These are phyloP conservation scores for Gracilaria domingensis DNA, from an alignment of 23 red algal genomes.

Conservation along the genomic window DNA sequence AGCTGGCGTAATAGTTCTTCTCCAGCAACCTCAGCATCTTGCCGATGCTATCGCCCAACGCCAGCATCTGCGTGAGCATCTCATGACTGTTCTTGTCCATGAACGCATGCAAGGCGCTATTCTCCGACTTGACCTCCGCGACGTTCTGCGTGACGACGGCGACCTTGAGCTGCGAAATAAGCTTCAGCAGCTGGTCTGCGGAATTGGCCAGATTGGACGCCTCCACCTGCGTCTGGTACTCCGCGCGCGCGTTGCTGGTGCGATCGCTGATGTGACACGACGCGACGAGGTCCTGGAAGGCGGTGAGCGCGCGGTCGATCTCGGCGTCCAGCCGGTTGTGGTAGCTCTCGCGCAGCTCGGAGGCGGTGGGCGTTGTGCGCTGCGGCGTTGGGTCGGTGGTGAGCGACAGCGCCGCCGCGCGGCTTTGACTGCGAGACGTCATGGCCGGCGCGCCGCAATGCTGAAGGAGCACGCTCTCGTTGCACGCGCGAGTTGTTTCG, in stretches of 20 bases:
- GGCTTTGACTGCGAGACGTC: slow-evolving; percentile 11
- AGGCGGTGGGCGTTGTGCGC: slow-evolving; percentile 27
- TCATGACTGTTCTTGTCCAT: slow-evolving; percentile 36
- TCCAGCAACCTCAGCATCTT: slow-evolving; percentile 41
- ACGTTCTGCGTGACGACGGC: slow-evolving; percentile 68
- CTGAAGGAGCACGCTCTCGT: background rate
- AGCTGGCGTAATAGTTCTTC: slow-evolving; percentile 69
- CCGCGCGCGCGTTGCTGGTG: slow-evolving; percentile 42
- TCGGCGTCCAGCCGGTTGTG: slow-evolving; percentile 59
- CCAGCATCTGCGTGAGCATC: slow-evolving; percentile 33
- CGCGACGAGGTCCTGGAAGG: slow-evolving; percentile 41
- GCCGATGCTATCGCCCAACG: slow-evolving; percentile 29
- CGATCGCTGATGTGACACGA: slow-evolving; percentile 53
- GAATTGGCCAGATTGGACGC: slow-evolving; percentile 44
- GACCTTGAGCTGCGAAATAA: slow-evolving; percentile 74
- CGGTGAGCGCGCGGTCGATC: slow-evolving; percentile 43
- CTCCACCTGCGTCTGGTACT: slow-evolving; percentile 65
- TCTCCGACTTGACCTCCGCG: slow-evolving; percentile 24
- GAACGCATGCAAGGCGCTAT: slow-evolving; percentile 12
- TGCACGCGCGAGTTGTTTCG: background rate
- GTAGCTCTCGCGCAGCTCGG: slow-evolving; percentile 61
- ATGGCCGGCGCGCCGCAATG: background rate
- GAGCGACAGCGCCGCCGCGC: background rate
- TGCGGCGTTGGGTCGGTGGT: slow-evolving; percentile 4
- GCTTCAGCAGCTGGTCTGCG: slow-evolving; percentile 55